These are phyloP conservation scores for Astragalus glycyphyllos DNA, from an alignment of 306 rosid species.

Conservation along the genomic window DNA sequence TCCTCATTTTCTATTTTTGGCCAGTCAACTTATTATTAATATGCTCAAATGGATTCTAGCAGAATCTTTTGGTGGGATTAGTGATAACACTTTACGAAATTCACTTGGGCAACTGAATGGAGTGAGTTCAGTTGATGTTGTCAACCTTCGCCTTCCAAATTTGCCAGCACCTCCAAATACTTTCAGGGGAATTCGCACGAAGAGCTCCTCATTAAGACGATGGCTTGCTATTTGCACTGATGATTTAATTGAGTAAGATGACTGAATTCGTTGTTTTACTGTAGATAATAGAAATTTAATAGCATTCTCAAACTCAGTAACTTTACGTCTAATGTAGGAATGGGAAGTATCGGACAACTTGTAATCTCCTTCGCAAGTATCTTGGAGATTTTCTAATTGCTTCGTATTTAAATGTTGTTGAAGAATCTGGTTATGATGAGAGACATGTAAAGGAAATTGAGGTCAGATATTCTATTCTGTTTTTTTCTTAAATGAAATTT, in stretches of 20 bases:
- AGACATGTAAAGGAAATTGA: constrained; percentile 82
- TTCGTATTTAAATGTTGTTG: constrained; percentile 76
- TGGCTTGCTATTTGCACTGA: constrained; percentile 95
- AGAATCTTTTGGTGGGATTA: constrained; percentile 76
- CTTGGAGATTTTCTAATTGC: constrained; percentile 92
- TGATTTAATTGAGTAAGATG: constrained; percentile 72
- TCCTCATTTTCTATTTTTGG: constrained; percentile 37
- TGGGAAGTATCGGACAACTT: constrained; percentile 63
- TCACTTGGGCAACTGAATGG: constrained; percentile 65
- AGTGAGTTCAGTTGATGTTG: constrained; percentile 57
- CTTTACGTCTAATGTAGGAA: constrained; percentile 55
- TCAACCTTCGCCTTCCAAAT: constrained; percentile 67
- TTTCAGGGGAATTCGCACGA: constrained; percentile 86
- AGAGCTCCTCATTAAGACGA: constrained; percentile 87
- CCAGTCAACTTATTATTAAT: constrained; percentile 39
- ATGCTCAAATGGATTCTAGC: constrained; percentile 48
- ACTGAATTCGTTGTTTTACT: constrained; percentile 51
- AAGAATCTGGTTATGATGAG: constrained; percentile 89
- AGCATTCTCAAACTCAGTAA: constrained; percentile 33
- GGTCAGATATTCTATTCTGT: constrained; percentile 56
- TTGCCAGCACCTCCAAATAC: constrained; percentile 84
- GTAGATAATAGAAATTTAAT: constrained; percentile 24
- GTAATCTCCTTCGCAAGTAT: constrained; percentile 88
- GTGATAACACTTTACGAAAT: constrained; percentile 61
- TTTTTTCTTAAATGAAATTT: constrained; percentile 34